Evolutionary conservation across 306 rosid species (phyloP), one percentile per base, ranked within the genome.

Genomic region (Quercus wislizeni): DNA sequence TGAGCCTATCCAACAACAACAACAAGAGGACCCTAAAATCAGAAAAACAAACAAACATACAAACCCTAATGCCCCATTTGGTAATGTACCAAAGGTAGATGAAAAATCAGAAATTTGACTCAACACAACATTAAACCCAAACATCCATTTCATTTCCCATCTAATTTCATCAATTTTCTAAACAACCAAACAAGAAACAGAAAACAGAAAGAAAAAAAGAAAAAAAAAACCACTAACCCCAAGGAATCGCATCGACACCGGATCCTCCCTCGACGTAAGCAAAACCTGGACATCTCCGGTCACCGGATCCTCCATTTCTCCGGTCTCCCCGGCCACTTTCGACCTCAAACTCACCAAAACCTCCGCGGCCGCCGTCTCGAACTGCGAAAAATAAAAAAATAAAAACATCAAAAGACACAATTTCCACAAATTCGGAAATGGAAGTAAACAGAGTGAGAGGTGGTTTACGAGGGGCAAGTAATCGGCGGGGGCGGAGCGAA

Each of bases 321-420:
- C 99, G 9, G 94, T 88, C 64, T 93, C 96, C 30, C 97, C 96
- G 0, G 91, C 88, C 54, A 93, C 97, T 57, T 93, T 96, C 41
- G 97, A 89, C 88, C 91, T 93, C 83, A 93, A 76, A 87, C 84
- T 86, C 70, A 87, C 93, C 86, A 89, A 83, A 81, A 96, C 99
- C 86, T 93, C 97, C 1, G 93, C 98, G 15, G 99, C 99, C 7
- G 99, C 99, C 67, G 89, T 89, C 88, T 96, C 99, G 35, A 96
- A 90, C 99, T 94, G 68, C 81, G 75, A 76, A 68, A 80, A 23
- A 52, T 4, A 28, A 6, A 28, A 21, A 41, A 21, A 41, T 3
- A n/a, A 6, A 7, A 18, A 41, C 11, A 23, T 38, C 27, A 31
- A 63, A 51, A 52, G 1, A 46, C 5, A 81, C 55, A 79, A 12